Conservation (phyloP, 116 monocot genomes). For the Dioscorea cayenensis region DNA sequence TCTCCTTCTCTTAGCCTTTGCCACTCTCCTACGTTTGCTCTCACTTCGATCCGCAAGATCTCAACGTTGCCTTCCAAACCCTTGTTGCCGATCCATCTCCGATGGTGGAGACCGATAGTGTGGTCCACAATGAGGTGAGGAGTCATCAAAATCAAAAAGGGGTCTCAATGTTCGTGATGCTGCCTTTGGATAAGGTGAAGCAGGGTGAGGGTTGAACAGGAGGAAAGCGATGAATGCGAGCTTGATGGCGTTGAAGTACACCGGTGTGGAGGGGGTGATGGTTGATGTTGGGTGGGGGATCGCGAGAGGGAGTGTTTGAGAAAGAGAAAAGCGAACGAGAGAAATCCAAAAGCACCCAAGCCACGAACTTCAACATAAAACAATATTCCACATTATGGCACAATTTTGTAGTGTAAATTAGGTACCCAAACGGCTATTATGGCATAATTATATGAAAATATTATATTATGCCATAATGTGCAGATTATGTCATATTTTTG, state of each 20-base stretch:
- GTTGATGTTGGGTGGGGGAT: constrained; percentile 98
- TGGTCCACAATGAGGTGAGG: constrained; percentile 1
- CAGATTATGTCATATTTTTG: too few relatives aligned
- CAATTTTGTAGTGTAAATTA: too few relatives aligned
- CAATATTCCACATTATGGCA: too few relatives aligned
- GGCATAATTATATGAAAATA: too few relatives aligned
- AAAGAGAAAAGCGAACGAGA: too few relatives aligned
- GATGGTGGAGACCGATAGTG: neutral
- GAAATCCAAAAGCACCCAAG: too few relatives aligned
- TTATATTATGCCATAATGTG: too few relatives aligned
- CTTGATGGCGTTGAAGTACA: constrained; percentile 71
- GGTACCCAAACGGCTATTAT: too few relatives aligned
- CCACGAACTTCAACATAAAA: too few relatives aligned
- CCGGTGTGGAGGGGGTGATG: constrained; percentile 90
- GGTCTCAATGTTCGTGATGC: constrained; percentile 92
- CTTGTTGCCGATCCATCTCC: constrained; percentile 6
- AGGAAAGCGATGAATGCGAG: constrained; percentile 81
- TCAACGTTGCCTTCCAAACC: constrained; percentile 17
- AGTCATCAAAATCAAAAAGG: constrained; percentile 13
- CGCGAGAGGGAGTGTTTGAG: constrained; percentile 48
- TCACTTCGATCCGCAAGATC: constrained; percentile 6
- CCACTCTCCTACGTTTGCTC: neutral
- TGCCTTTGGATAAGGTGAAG: constrained; percentile 74
- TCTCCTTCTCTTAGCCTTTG: too few relatives aligned
- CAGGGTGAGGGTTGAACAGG: constrained; percentile 43